These are phyloP conservation scores for Acanthamoeba triangularis DNA, from an alignment of 208 protist genomes.

Conservation along the genomic window DNA sequence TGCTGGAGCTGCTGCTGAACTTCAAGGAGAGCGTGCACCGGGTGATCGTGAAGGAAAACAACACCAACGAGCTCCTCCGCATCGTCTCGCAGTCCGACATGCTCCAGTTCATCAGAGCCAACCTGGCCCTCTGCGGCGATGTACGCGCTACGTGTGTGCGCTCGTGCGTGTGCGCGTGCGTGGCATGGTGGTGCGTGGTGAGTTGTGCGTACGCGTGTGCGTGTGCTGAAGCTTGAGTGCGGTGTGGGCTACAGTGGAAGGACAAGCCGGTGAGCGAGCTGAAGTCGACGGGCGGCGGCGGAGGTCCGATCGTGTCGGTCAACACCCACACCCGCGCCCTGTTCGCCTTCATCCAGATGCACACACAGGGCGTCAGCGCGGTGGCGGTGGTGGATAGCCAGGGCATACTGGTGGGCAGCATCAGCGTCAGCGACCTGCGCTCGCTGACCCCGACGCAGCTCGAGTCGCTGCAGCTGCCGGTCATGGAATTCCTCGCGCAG, in stretches of 20 bases:
- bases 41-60: slow-evolving; percentile 40
- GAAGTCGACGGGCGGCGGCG: not conserved
- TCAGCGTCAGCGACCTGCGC: slow-evolving; percentile 54
- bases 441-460: slow-evolving; percentile 1
- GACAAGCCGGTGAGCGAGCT: not conserved
- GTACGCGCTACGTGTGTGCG: not conserved
- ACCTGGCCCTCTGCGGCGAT: not conserved
- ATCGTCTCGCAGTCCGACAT: slow-evolving; percentile 65
- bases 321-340: not conserved
- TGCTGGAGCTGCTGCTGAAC: slow-evolving; percentile 50
- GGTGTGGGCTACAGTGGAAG: not conserved
- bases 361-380: slow-evolving; percentile 8
- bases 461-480: slow-evolving; percentile 20
- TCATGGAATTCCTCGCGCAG: slow-evolving; percentile 30
- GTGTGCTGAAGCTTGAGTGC: not conserved
- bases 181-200: too few species aligned
- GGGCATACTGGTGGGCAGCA: slow-evolving; percentile 51
- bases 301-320: not conserved
- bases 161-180: too few species aligned
- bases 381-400: slow-evolving; percentile 29
- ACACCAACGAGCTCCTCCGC: slow-evolving; percentile 10
- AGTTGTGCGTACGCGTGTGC: too few species aligned
- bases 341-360: slow-evolving; percentile 54
- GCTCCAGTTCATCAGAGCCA: not conserved
- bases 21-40: slow-evolving; percentile 49